Evolutionary conservation across 2,329 filamentous ascomycete species (phyloP).

Genomic region (Tolypocladium cylindrosporum): DNA sequence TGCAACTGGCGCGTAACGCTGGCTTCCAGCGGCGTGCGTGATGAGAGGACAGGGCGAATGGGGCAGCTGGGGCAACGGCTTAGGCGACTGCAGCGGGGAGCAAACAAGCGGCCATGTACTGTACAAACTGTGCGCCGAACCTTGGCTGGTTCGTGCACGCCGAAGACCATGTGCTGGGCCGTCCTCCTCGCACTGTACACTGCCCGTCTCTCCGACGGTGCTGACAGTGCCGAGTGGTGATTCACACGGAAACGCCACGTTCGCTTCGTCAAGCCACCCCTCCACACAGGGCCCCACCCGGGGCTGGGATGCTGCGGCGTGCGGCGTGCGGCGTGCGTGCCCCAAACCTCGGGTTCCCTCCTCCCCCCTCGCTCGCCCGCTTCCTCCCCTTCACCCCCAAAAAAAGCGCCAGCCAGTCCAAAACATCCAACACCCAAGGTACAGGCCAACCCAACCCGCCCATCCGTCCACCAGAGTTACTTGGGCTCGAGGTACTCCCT

Average conservation of each 20-base stretch:
- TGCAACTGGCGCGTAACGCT: constrained; percentile 1
- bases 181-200: background rate
- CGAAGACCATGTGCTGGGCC: background rate
- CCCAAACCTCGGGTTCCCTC: constrained; percentile 1
- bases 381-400: constrained; percentile 20
- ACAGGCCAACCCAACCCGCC: constrained; percentile 1
- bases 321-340: constrained; percentile 1
- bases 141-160: background rate
- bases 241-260: background rate
- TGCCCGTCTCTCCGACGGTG: no score
- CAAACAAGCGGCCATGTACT: background rate
- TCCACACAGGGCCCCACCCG: constrained; percentile 1
- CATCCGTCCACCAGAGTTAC: constrained; percentile 22
- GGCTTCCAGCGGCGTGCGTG: background rate
- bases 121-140: background rate
- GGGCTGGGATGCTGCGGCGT: background rate
- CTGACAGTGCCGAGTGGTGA: background rate
- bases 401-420: constrained; percentile 24
- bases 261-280: constrained; percentile 3
- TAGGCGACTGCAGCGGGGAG: background rate
- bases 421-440: constrained; percentile 26
- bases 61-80: background rate
- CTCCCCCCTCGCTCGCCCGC: background rate
- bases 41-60: background rate
- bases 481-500: constrained; percentile 28